These are phyloP conservation scores for Polyporus arcularius DNA, from an alignment of 768 basidiomycete genomes.

Conservation along the genomic window DNA sequence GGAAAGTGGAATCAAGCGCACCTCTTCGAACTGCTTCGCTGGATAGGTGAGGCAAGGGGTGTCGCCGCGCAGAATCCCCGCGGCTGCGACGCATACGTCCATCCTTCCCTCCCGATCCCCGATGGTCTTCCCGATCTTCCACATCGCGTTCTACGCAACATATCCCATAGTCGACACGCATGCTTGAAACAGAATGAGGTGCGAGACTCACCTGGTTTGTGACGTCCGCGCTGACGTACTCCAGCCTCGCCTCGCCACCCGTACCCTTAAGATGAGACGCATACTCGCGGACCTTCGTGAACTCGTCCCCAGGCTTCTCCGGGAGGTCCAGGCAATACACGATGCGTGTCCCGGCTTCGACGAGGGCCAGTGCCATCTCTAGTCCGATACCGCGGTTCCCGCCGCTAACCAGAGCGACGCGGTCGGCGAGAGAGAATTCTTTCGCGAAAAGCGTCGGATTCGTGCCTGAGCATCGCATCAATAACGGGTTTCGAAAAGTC, in stretches of 20 bases:
- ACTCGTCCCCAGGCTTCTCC: constrained; percentile 55
- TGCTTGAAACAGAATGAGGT: constrained; percentile 21
- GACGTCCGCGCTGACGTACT: constrained; percentile 69
- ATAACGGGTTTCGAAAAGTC: constrained; percentile 35
- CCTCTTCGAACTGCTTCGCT: constrained; percentile 63
- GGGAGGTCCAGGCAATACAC: constrained; percentile 74
- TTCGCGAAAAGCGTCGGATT: constrained; percentile 26
- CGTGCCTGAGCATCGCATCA: constrained; percentile 4
- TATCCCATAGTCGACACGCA: neutral
- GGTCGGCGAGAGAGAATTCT: constrained; percentile 33
- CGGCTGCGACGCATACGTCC: constrained; percentile 78
- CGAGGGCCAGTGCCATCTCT: constrained; percentile 75
- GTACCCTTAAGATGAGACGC: constrained; percentile 19
- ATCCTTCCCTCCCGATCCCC: constrained; percentile 68
- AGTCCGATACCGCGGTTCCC: constrained; percentile 63
- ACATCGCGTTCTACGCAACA: constrained; percentile 33
- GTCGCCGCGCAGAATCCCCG: constrained; percentile 60
- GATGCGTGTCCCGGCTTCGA: constrained; percentile 66
- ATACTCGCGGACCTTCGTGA: constrained; percentile 52
- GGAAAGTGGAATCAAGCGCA: neutral
- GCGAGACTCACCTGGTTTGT: constrained; percentile 49
- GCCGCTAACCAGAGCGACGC: constrained; percentile 41
- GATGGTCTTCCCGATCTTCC: constrained; percentile 58
- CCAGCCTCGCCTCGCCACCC: constrained; percentile 37
- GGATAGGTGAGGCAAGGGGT: constrained; percentile 67